Base-by-base conservation (phyloP, 1,284 basidiomycete species). In the Puccinia polysora region DNA sequence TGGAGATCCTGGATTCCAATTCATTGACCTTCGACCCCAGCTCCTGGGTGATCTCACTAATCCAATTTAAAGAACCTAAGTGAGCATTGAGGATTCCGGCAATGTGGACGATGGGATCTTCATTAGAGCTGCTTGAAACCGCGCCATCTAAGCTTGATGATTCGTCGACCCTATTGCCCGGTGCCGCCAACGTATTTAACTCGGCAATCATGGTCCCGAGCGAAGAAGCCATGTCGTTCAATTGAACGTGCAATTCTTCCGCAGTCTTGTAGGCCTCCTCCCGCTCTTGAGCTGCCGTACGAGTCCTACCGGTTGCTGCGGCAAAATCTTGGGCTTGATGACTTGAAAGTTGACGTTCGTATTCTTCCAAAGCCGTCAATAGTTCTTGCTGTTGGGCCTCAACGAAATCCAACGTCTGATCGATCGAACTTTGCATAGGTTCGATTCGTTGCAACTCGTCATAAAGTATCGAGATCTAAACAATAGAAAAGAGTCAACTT, bases 51-150 rank as follows among this genome's bases (percentile, higher is more conserved):
- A 76, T 78, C 56, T 77, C 76, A 56, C 81, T 81, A 75, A 98
- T 95, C 89, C 91, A 95, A 76, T 93, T 89, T 77, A 98, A 80
- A 78, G 90, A 92, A 77, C 92, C 88, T 30, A 97, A 81, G 82
- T 98, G 96, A 69, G 90, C 93, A 79, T 93, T 94, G 52, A 98
- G 82, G 75, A 98, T 95, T 75, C 92, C 89, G 5, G 90, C 87
- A 74, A 98, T 95, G 79, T 97, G 93, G 45, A 86, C 82, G 84
- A 97, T 88, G 0, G 95, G 89, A 79, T 97, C 92, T 36, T 92
- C 90, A 20, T 79, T 59, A 5, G 69, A 23, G 8, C 56, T 25
- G 49, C n/a, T 25, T n/a, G 47, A 34, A 52, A 36, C 38, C 34
- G 43, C 30, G 12, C 67, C 67, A 50, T 70, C 67, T 25, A 32